Evolutionary conservation across 768 basidiomycete genomes (phyloP), one percentile per base, ranked within the genome.

Genomic region (Xerocomus brunneocitrinus): DNA sequence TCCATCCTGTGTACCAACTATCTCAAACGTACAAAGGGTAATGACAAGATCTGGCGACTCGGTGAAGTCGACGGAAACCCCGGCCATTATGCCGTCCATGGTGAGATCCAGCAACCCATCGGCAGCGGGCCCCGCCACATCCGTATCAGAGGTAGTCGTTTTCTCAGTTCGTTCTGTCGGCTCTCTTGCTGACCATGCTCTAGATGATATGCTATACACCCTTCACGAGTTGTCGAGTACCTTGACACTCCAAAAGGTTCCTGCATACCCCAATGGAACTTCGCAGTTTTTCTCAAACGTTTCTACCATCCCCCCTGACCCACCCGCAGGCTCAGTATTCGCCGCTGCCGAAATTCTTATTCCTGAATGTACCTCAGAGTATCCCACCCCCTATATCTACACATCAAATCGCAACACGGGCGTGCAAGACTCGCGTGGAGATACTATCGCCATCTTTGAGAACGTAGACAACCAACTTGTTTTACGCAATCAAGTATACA

Each of bases 1-100:
- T 12, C 30, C 8, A 3, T 41, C 13, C 38, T 16, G 28, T 14
- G 14, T 16, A 19, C 28, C 8, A 5, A 22, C 31, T 4, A 8
- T 25, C 45, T 52, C 35, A 50, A 32, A 47, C 24, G 19, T 12
- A 8, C 41, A 22, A 50, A 86, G 84, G 86, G 87, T 27, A 78
- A 67, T 1, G 86, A 89, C 67, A 84, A 75, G 53, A 79, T 88
- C 51, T 89, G 86, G 84, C 74, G 87, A 36, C 71, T 88, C 3
- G 75, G 72, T 39, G 69, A 76, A 42, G 54, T 54, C 2, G 66
- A 76, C 46, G 70, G 71, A 0, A 56, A 67, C 7, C 66, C 78
- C 0, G 78, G 79, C 0, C 62, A 71, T 3, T 87, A 75, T 68
- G 67, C 61, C 36, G 78, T 88, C 42, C 79, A 81, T 46, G 85